These are phyloP conservation scores for Fusarium sp. DNA, from an alignment of 2,329 filamentous ascomycete genomes.

Conservation along the genomic window DNA sequence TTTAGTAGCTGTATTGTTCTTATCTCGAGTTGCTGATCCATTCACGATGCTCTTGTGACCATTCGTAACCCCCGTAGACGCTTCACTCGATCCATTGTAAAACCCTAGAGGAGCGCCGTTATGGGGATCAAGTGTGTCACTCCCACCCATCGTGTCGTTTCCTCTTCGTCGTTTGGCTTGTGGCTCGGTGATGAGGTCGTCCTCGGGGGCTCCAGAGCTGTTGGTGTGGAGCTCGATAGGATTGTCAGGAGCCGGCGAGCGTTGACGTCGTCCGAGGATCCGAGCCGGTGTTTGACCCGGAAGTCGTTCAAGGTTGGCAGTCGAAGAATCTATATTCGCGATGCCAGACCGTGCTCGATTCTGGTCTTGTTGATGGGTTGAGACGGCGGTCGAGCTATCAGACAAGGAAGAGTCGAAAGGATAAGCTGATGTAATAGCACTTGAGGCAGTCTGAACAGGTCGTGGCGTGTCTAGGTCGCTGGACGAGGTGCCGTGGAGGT, in stretches of 20 bases:
- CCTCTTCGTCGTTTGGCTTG: slow-evolving; percentile 68
- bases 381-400: slow-evolving; percentile 35
- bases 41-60: slow-evolving; percentile 66
- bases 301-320: slow-evolving; percentile 44
- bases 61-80: slow-evolving; percentile 55
- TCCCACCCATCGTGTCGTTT: slow-evolving; percentile 72
- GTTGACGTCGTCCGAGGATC: slow-evolving; percentile 69
- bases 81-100: slow-evolving; percentile 59
- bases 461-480: slow-evolving; percentile 74
- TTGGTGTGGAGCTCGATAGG: slow-evolving; percentile 51
- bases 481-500: slow-evolving; percentile 60
- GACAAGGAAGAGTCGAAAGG: slow-evolving; percentile 28
- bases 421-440: slow-evolving; percentile 60
- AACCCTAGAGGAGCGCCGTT: slow-evolving; percentile 65
- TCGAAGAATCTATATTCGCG: slow-evolving; percentile 59
- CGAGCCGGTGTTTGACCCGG: slow-evolving; percentile 50
- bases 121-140: slow-evolving; percentile 61
- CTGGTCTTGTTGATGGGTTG: slow-evolving; percentile 42
- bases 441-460: slow-evolving; percentile 62
- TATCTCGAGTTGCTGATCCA: slow-evolving; percentile 61
- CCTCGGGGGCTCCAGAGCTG: slow-evolving; percentile 38
- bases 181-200: slow-evolving; percentile 29
- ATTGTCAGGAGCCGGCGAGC: slow-evolving; percentile 56
- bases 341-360: slow-evolving; percentile 49
- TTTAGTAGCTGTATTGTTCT: slow-evolving; percentile 27